Base-by-base conservation (phyloP, 768 basidiomycete species). In the Tulasnella sp. region DNA sequence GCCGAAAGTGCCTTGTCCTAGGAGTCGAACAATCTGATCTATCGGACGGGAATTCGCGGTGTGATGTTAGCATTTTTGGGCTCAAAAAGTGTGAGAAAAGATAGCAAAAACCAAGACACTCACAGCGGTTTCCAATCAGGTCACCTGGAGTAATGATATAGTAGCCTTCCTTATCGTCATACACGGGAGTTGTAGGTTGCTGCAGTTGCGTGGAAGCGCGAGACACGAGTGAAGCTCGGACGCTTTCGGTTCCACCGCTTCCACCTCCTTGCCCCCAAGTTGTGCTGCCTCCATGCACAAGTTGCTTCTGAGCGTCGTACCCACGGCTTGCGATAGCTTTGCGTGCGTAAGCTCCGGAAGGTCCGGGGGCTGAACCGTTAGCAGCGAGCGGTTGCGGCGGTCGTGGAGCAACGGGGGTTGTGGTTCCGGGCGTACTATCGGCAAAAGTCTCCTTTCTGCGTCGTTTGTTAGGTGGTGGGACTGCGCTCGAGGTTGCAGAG, bases 161-260 rank as follows among this genome's bases (percentile, higher is more conserved):
- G 88, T 99, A 98, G 20, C 98, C 98, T 85, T 99, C 98, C 87
- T 97, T 94, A 88, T 99, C 98, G 86, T 98, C 96, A 87, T 96
- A 98, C 79, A 90, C 85, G 93, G 94, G 82, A 92, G 89, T 82
- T 90, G 88, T 9, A 50, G 81, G 54, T 92, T 93, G 86, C 81
- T 84, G 84, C 72, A 78, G 82, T 80, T 84, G 82, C 83, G 83
- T 82, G 80, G 76, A 83, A 76, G 81, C 82, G 82, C 82, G 83
- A 84, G 82, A 84, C 83, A 83, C 85, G 81, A 84, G 82, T 82
- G 83, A 82, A 20, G 64, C 79, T 31, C 79, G 69, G 28, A 80
- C 79, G 72, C 79, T 80, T 28, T 80, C 79, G 31, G 79, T 80
- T 20, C 79, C 79, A 50, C 72, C 79, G 54, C 79, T 75, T n/a